Percentiles rank a stretch among this genome's conserved stretches.
These are phyloP conservation scores for Thuja plicata DNA, from an alignment of 83 land plant genomes.

Conservation along the genomic window DNA sequence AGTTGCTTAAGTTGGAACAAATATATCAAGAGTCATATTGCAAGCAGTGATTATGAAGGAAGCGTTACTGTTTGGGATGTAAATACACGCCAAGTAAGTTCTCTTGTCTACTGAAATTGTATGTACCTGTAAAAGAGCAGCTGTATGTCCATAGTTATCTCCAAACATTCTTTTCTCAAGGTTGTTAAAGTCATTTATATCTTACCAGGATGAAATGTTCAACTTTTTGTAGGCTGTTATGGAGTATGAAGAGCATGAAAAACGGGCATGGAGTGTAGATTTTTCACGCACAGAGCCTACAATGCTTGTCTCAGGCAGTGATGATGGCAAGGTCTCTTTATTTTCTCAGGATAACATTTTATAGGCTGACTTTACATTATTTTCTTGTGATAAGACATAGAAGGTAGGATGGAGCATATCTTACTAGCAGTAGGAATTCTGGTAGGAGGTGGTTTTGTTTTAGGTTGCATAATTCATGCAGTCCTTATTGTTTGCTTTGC, in stretches of 20 bases:
- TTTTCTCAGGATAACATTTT: not conserved
- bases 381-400: not conserved
- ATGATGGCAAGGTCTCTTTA: slow-evolving; percentile 89
- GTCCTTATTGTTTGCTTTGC: not conserved
- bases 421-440: slow-evolving; percentile 1
- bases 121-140: not conserved
- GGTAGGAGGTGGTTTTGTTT: not conserved
- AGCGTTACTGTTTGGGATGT: slow-evolving; percentile 99
- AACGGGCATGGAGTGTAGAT: slow-evolving; percentile 99
- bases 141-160: not conserved
- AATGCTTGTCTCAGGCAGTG: slow-evolving; percentile 97
- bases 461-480: not conserved
- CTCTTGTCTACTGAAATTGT: not conserved
- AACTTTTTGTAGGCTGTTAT: slow-evolving; percentile 66
- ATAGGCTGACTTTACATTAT: not conserved
- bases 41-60: slow-evolving; percentile 99
- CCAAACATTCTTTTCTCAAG: not conserved
- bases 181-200: not conserved
- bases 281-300: slow-evolving; percentile 95
- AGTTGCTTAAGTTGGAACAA: slow-evolving; percentile 99
- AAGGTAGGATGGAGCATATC: not conserved
- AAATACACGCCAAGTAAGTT: slow-evolving; percentile 80
- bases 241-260: slow-evolving; percentile 99
- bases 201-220: not conserved
- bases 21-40: slow-evolving; percentile 76